Base-by-base conservation (phyloP, 495 filamentous ascomycete species). In the Friedmanniomyces simplex region DNA sequence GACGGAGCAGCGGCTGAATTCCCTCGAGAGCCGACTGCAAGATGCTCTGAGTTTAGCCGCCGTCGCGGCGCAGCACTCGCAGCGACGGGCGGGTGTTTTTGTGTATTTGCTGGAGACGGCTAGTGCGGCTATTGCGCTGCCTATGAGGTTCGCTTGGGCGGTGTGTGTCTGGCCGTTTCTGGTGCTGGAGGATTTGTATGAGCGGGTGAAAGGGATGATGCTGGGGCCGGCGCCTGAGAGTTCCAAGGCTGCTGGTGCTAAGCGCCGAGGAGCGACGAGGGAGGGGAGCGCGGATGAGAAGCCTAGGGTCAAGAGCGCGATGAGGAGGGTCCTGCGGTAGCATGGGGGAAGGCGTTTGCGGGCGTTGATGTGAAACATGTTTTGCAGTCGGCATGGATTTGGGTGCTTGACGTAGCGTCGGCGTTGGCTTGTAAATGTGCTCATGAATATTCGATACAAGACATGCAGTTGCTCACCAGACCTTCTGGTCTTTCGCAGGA, bases 11-110 rank as follows among this genome's bases (percentile, higher is more conserved):
- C 80, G 87, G 18, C 77, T 97, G 36, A 74, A 77, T 24, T 77
- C 81, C 24, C 71, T 96, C 16, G 84, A 95, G 55, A 66, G 71
- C 0, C 78, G 86, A 41, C 67, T 94, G 20, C 80, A 81, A 30
- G 90, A 96, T 61, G 86, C 88, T 1, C 75, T 96, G 45, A 76
- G 86, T 0, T 73, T 96, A 14, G 86, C 89, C 13, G 88, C 87
- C 1, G 84, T 83, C 0, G 88, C 83, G 6, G 78, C 79, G 10
- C 56, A 67, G 45, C 64, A 55, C 34, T 59, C 61, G 0, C 84
- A 87, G 68, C 56, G 57, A n/a, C 67, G 67, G 2, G 64, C 70
- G 20, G 28, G 63, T 25, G 39, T 64, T 34, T 41, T 43, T 8
- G 36, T 41, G 4, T 48, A 22, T 1, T 20, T 54, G 21, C 36